These are phyloP conservation scores for Exidia glandulosa DNA, from an alignment of 768 basidiomycete genomes.

Conservation along the genomic window DNA sequence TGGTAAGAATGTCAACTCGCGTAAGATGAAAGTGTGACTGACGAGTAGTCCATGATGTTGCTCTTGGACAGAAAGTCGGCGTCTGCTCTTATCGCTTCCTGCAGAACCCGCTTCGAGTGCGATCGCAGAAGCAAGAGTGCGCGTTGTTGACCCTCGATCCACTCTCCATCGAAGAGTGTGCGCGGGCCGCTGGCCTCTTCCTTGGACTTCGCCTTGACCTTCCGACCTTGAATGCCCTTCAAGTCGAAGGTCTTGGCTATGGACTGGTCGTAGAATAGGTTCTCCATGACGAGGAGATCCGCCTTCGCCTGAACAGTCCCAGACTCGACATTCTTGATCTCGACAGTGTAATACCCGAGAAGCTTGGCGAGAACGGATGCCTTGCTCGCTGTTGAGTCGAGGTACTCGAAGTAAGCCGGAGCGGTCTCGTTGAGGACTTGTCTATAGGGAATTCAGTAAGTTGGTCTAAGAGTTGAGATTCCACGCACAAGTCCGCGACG, in stretches of 20 bases:
- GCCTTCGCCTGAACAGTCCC: constrained; percentile 53
- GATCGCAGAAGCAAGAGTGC: constrained; percentile 56
- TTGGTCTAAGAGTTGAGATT: background rate
- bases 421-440: constrained; percentile 70
- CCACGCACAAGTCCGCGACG: constrained; percentile 65
- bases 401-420: constrained; percentile 70
- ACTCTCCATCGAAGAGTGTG: constrained; percentile 73
- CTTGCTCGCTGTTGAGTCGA: constrained; percentile 55
- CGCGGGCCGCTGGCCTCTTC: constrained; percentile 23
- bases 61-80: constrained; percentile 63
- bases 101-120: constrained; percentile 60
- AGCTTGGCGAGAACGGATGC: constrained; percentile 68
- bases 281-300: constrained; percentile 79
- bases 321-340: constrained; percentile 61
- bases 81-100: constrained; percentile 57
- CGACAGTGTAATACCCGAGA: constrained; percentile 72
- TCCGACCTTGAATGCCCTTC: constrained; percentile 73
- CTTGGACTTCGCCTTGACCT: constrained; percentile 41
- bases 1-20: background rate
- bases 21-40: constrained; percentile 15
- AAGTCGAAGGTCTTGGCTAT: constrained; percentile 66
- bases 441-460: constrained; percentile 23
- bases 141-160: constrained; percentile 75
- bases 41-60: constrained; percentile 87
- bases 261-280: constrained; percentile 62